Evolutionary conservation across 1,284 basidiomycete species (phyloP).

Genomic region (Ustilago esculenta): DNA sequence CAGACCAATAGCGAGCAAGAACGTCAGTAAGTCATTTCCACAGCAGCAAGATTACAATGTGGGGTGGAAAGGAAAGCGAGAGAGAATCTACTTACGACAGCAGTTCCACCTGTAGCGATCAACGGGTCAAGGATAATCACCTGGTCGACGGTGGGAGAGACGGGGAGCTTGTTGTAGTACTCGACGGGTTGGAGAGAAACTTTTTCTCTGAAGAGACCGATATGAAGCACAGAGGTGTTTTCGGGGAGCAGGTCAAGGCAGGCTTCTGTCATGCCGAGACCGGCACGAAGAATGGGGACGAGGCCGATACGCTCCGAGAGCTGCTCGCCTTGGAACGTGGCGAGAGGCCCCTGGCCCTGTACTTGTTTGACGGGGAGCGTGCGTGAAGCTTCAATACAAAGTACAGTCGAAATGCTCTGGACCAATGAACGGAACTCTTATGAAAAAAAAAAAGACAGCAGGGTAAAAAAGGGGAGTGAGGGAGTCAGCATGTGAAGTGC

Average conservation of each 20-base stretch:
- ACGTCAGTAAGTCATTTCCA: too few relatives aligned
- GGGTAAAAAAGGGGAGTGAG: too few relatives aligned
- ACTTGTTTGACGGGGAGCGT: constrained; percentile 40
- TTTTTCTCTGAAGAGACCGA: constrained; percentile 90
- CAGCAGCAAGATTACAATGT: too few relatives aligned
- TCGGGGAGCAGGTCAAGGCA: constrained; percentile 82
- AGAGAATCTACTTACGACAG: constrained; percentile 70
- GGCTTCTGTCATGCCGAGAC: constrained; percentile 90
- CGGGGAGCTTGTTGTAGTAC: constrained; percentile 72
- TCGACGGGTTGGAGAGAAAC: constrained; percentile 89
- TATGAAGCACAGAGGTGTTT: constrained; percentile 83
- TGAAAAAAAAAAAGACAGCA: background rate
- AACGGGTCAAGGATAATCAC: constrained; percentile 87
- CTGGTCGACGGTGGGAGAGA: constrained; percentile 78
- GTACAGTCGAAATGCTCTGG: constrained; percentile 46
- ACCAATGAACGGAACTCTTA: constrained; percentile 56
- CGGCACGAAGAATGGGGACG: constrained; percentile 89
- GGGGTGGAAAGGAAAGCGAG: background rate
- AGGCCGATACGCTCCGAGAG: constrained; percentile 76
- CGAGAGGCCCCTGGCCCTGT: constrained; percentile 53
- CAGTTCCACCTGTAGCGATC: constrained; percentile 94
- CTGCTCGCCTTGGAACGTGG: constrained; percentile 53
- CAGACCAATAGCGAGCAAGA: constrained; percentile 2
- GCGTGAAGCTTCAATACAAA: constrained; percentile 54
- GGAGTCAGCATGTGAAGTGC: too few relatives aligned